Base-by-base conservation (phyloP, 345 rosid species). In the Ceriops tagal region DNA sequence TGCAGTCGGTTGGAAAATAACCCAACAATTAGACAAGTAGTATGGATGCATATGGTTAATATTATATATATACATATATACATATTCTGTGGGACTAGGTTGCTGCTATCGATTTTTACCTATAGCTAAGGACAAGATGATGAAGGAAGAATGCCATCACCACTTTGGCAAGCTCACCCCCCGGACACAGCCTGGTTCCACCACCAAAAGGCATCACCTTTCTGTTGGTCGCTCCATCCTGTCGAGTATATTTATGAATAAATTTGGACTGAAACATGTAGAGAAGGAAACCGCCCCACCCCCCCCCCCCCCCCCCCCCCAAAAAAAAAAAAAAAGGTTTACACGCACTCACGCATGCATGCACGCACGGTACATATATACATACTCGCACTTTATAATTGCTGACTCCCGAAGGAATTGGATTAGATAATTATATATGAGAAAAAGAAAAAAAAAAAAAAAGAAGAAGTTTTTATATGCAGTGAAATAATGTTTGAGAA, bases 171-270 rank as follows among this genome's bases (percentile, higher is more conserved):
- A 93, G 86, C 56, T 91, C 97, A 58, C 84, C 84, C 51, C 98
- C 98, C 26, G 98, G 97, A 71, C 97, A 93, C 9, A 85, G 76
- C 66, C 97, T 69, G 49, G 83, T 69, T 66, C 98, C 98, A 60
- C 98, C 98, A 65, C 98, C 98, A 72, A 90, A 90, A 32, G 97
- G 87, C 77, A 75, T 89, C 78, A 87, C 83, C 49, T 80, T 92
- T 74, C 72, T 88, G 70, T 60, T 68, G 62, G 74, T 82, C 72
- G 65, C 86, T 73, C 86, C 81, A 28, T 87, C 90, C 93, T 88
- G 79, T 34, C 55, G 9, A 67, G 8, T 22, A 22, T 55, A 55
- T 55, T 10, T 4, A 24, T 26, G 9, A 55, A 55, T 55, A n/a
- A 22, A 55, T 55, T 55, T 55, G 28, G 22, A 55, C 22, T 9